phyloP scores from a whole-genome alignment of 768 basidiomycete genomes.

The Gymnopilus junonius region DNA sequence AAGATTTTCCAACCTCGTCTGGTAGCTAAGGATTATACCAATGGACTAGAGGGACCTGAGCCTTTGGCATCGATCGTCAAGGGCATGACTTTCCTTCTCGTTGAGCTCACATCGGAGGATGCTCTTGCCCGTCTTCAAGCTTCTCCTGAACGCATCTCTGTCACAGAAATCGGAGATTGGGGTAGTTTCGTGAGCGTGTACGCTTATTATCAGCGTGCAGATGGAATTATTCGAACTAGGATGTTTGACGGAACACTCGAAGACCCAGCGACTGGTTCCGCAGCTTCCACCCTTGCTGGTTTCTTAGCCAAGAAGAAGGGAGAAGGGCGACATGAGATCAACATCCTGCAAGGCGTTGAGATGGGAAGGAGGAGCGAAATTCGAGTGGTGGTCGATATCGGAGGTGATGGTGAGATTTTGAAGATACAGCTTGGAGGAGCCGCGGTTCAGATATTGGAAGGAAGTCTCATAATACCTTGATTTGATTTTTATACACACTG shows the following conservation, averaged over 20 bases:
- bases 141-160: constrained; percentile 25
- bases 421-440: constrained; percentile 41
- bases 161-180: constrained; percentile 44
- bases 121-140: constrained; percentile 38
- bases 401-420: constrained; percentile 29
- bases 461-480: constrained; percentile 14
- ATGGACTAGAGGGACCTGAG: constrained; percentile 37
- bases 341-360: constrained; percentile 49
- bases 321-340: constrained; percentile 37
- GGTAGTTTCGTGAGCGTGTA: constrained; percentile 40
- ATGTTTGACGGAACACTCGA: constrained; percentile 45
- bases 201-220: constrained; percentile 36
- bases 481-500: no score
- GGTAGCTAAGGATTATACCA: constrained; percentile 36
- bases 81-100: constrained; percentile 48
- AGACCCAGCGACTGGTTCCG: constrained; percentile 52
- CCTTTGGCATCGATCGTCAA: constrained; percentile 48
- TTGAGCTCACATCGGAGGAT: constrained; percentile 41
- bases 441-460: constrained; percentile 47
- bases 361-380: constrained; percentile 51
- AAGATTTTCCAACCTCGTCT: constrained; percentile 36
- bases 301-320: constrained; percentile 42
- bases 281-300: constrained; percentile 46
- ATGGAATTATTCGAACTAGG: constrained; percentile 41
- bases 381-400: constrained; percentile 38